Evolutionary conservation across 306 rosid genomes (phyloP), one percentile per base, ranked within the genome.

Genomic region (Prunus armeniaca): DNA sequence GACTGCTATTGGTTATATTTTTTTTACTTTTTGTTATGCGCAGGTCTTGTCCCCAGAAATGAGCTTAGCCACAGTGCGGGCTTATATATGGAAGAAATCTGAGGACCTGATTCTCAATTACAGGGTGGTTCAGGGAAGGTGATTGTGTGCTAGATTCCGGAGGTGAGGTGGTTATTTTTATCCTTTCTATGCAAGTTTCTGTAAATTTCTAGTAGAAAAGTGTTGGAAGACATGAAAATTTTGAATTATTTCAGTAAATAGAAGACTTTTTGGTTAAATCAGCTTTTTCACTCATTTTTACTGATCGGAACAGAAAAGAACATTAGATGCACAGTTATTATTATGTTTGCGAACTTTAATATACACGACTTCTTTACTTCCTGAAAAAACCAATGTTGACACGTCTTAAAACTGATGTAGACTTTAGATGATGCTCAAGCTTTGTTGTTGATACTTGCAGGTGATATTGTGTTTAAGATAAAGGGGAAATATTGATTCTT

Each of bases 31-130:
- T 43, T 62, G 28, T 72, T 66, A 51, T 73, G 76, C 80, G 25
- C 88, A 96, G 99, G 97, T 87, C 38, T 82, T 96, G 86, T 78
- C 91, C 61, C 96, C 97, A 58, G 98, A 92, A 9, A 82, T 92
- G 96, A 96, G 98, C 84, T 85, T 96, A 81, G 99, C 99, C 83
- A 96, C 99, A 17, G 98, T 91, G 72, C 86, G 96, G 67, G 83
- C 95, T 83, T 96, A 96, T 81, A 78, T 96, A 77, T 96, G 99
- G 99, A 96, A 92, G 91, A 96, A 96, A 88, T 7, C 92, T 17
- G 99, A 96, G 47, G 99, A 96, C 81, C 83, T 96, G 55, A 71
- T 92, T 83, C 87, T 96, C 82, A 91, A 96, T 85, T 96, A 95
- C 81, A 89, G 91, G 89, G 85, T 92, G 83, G 80, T 87, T 79